Evolutionary conservation across 768 basidiomycete species (phyloP).

Genomic region (Mycena vitilis): DNA sequence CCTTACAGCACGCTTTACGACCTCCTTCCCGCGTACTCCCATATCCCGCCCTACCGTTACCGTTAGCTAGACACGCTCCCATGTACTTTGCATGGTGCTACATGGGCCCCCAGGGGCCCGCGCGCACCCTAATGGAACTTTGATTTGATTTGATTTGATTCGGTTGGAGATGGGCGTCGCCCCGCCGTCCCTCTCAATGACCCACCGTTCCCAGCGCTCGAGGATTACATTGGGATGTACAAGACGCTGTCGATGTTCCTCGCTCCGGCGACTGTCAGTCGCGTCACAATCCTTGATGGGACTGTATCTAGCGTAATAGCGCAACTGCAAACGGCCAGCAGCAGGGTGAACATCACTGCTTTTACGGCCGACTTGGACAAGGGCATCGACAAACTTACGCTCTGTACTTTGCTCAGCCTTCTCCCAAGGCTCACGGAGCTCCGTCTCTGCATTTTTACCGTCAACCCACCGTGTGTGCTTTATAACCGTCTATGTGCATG

Average conservation of each 20-base stretch:
- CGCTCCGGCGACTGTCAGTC: background rate
- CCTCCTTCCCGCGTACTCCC: too few species aligned
- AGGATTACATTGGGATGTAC: background rate
- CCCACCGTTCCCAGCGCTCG: background rate
- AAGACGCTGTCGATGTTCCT: background rate
- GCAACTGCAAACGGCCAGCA: background rate
- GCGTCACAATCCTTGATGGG: background rate
- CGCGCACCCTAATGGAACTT: too few species aligned
- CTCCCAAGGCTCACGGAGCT: slow-evolving; percentile 1
- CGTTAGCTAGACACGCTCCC: too few species aligned
- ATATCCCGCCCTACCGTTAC: too few species aligned
- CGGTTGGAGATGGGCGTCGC: too few species aligned
- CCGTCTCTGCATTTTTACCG: background rate
- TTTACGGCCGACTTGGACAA: background rate
- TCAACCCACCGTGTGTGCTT: too few species aligned
- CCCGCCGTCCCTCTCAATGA: too few species aligned
- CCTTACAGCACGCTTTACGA: too few species aligned
- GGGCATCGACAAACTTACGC: background rate
- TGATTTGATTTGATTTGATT: too few species aligned
- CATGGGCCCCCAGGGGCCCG: too few species aligned
- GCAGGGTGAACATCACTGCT: background rate
- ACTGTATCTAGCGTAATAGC: background rate
- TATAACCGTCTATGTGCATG: too few species aligned
- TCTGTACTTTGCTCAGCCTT: background rate
- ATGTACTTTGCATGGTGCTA: too few species aligned